A percentile compares a stretch with the other conserved stretches of the same genome.
Conservation (phyloP, 2,329 filamentous ascomycete genomes). For the Amesomyces nigricolor region DNA sequence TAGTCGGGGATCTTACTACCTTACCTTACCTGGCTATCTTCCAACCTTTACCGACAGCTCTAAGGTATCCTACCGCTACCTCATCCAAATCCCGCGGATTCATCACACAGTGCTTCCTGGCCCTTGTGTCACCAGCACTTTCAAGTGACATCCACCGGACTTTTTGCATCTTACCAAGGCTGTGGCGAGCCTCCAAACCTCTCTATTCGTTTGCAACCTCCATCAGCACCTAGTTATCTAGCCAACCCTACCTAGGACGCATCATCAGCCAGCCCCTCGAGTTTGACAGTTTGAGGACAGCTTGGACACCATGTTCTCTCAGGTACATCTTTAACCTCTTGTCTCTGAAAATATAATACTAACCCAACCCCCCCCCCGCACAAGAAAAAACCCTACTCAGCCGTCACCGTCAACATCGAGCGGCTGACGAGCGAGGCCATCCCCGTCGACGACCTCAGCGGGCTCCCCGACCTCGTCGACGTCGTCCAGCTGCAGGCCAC, state of each 20-base stretch:
- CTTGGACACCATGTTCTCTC: constrained; percentile 23
- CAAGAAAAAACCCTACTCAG: constrained; percentile 88
- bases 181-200: no score
- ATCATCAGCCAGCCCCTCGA: not conserved
- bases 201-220: no score
- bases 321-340: constrained; percentile 8
- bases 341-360: not conserved
- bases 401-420: constrained; percentile 88
- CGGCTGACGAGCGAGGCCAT: constrained; percentile 83
- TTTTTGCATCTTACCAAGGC: no score
- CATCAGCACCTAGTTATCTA: no score
- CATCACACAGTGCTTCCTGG: no score
- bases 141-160: no score
- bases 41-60: no score
- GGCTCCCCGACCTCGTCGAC: constrained; percentile 90
- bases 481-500: constrained; percentile 84
- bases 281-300: not conserved
- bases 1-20: no score
- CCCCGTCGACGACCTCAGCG: constrained; percentile 84
- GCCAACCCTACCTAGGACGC: not conserved
- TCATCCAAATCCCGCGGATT: no score
- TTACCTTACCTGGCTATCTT: no score
- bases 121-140: no score
- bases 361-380: not conserved
- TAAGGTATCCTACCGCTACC: no score